A percentile compares a stretch with the other conserved stretches of the same genome.
These are phyloP conservation scores for Musa balbisiana DNA, from an alignment of 202 grass and related monocot genomes.

Conservation along the genomic window DNA sequence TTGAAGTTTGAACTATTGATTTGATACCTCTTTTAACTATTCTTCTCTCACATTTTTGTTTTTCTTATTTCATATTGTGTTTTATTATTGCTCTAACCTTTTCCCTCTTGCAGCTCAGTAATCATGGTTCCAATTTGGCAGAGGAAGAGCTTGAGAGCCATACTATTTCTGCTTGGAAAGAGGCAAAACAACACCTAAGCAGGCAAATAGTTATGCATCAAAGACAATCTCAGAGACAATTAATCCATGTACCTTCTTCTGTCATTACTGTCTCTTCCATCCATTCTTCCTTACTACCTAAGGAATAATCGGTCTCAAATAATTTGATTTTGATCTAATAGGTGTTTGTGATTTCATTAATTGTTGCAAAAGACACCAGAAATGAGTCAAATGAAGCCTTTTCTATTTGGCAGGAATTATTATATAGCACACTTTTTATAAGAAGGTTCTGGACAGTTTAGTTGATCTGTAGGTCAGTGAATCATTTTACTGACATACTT, in stretches of 20 bases:
- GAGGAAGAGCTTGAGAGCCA: slow-evolving; percentile 5
- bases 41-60: too few relatives aligned
- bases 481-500: too few relatives aligned
- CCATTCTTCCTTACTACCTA: background rate
- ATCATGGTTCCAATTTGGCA: slow-evolving; percentile 1
- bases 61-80: background rate
- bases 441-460: too few relatives aligned
- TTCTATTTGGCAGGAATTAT: too few relatives aligned
- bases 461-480: too few relatives aligned
- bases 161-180: slow-evolving; percentile 14
- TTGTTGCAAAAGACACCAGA: background rate
- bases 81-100: background rate
- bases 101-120: slow-evolving; percentile 1
- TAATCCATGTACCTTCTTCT: slow-evolving; percentile 9
- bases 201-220: background rate
- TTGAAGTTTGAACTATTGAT: background rate
- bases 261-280: background rate
- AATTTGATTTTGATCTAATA: background rate
- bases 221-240: slow-evolving; percentile 2
- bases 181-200: slow-evolving; percentile 1
- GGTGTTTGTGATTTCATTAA: background rate
- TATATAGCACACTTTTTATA: too few relatives aligned
- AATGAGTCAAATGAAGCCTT: background rate
- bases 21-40: too few relatives aligned
- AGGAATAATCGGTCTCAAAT: background rate